A percentile compares a stretch with the other conserved stretches of the same genome.
Conservation (phyloP, 176 grass and related monocot species). For the barley (Hordeum vulgare) region DNA sequence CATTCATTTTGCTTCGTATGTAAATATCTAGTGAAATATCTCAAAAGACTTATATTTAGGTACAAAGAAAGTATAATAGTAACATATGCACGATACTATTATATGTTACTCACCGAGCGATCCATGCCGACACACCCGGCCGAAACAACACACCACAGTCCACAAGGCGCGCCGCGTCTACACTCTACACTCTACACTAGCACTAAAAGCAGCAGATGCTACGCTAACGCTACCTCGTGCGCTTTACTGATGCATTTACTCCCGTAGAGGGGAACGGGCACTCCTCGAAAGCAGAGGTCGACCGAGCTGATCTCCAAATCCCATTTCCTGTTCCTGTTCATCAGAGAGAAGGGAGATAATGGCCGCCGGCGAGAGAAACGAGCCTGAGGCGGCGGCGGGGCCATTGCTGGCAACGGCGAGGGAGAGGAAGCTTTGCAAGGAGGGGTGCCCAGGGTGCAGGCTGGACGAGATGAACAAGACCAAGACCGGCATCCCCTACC, state of each 20-base stretch:
- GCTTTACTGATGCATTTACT: not conserved
- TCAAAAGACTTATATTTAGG: too few species aligned
- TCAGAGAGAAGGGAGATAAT: not conserved
- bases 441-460: constrained; percentile 44
- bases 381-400: not conserved
- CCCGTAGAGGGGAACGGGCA: not conserved
- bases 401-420: constrained; percentile 21
- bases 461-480: constrained; percentile 23
- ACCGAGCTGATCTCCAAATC: not conserved
- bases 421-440: not conserved
- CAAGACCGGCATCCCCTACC: constrained; percentile 38
- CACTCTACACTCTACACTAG: too few species aligned
- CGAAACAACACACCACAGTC: too few species aligned
- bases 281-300: not conserved
- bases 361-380: not conserved
- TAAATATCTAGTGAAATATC: too few species aligned
- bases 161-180: too few species aligned
- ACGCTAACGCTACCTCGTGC: not conserved
- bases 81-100: too few species aligned
- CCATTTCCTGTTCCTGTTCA: not conserved
- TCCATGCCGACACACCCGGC: too few species aligned
- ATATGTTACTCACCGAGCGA: too few species aligned
- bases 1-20: too few species aligned
- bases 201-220: too few species aligned
- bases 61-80: too few species aligned